phyloP scores from a whole-genome alignment of 176 grass and related monocot genomes.

The Oryza rufipogon region DNA sequence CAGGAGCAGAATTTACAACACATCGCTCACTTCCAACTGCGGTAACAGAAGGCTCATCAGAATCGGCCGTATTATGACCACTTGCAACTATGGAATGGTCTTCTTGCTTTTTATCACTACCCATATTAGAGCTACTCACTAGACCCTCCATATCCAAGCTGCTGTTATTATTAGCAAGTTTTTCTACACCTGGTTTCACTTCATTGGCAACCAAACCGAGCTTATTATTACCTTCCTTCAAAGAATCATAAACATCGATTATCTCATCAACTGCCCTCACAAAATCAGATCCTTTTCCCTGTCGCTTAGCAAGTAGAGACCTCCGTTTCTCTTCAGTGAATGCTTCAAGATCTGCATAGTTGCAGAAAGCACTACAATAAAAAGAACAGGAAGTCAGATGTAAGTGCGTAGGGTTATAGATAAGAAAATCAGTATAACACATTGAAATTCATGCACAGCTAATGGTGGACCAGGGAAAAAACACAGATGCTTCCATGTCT shows the following conservation, averaged over 20 bases:
- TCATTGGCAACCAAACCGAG: conserved; percentile 41
- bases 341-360: conserved; percentile 90
- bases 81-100: conserved; percentile 14
- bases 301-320: conserved; percentile 69
- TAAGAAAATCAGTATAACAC: conserved; percentile 31
- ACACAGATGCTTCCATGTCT: not conserved
- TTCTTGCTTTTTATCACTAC: conserved; percentile 36
- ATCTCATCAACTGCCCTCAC: conserved; percentile 92
- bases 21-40: conserved; percentile 35
- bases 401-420: not conserved
- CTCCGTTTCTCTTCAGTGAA: conserved; percentile 98
- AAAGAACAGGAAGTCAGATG: conserved; percentile 41
- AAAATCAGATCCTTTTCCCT: conserved; percentile 98
- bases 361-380: conserved; percentile 89
- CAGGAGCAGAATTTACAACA: conserved; percentile 57
- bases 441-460: not conserved
- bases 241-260: conserved; percentile 79
- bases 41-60: conserved; percentile 45
- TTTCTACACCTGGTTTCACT: conserved; percentile 39
- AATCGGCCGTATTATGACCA: conserved; percentile 29
- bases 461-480: not conserved
- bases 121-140: conserved; percentile 39
- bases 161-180: conserved; percentile 36
- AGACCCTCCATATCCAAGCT: conserved; percentile 35
- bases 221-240: conserved; percentile 60